Conservation (phyloP, 805 yeast genomes). For the Kazachstania taianensis region DNA sequence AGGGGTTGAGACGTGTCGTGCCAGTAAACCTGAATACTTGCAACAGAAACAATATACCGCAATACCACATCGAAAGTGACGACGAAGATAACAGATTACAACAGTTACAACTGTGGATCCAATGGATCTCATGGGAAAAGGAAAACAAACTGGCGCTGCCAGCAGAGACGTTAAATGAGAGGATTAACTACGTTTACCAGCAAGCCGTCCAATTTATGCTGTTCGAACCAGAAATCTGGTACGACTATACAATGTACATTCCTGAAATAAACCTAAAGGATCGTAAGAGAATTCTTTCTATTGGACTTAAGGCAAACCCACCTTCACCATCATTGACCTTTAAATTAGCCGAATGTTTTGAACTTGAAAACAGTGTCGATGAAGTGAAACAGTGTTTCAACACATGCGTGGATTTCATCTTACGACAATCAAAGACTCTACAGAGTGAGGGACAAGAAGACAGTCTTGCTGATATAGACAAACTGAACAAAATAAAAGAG, state of each 20-base stretch:
- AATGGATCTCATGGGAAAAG: constrained; percentile 75
- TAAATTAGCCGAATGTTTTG: constrained; percentile 60
- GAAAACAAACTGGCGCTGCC: constrained; percentile 55
- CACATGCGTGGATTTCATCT: constrained; percentile 39
- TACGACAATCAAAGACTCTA: constrained; percentile 28
- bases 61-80: constrained; percentile 10
- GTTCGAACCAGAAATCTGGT: constrained; percentile 30
- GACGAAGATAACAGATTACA: constrained; percentile 11
- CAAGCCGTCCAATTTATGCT: constrained; percentile 42
- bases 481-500: constrained; percentile 8
- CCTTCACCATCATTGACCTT: constrained; percentile 56
- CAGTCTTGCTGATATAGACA: neutral
- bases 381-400: constrained; percentile 43
- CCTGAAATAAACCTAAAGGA: constrained; percentile 10
- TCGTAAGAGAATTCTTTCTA: constrained; percentile 32
- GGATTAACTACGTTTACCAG: constrained; percentile 63
- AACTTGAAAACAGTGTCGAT: constrained; percentile 42
- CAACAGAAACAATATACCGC: constrained; percentile 22
- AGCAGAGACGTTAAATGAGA: constrained; percentile 38
- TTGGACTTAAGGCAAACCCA: constrained; percentile 58
- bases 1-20: constrained; percentile 36
- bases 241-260: constrained; percentile 30
- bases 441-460: constrained; percentile 9
- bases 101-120: constrained; percentile 49
- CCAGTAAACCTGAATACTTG: constrained; percentile 21